Conservation (phyloP, 176 grass and related monocot species). For the Saccharum officinarum region DNA sequence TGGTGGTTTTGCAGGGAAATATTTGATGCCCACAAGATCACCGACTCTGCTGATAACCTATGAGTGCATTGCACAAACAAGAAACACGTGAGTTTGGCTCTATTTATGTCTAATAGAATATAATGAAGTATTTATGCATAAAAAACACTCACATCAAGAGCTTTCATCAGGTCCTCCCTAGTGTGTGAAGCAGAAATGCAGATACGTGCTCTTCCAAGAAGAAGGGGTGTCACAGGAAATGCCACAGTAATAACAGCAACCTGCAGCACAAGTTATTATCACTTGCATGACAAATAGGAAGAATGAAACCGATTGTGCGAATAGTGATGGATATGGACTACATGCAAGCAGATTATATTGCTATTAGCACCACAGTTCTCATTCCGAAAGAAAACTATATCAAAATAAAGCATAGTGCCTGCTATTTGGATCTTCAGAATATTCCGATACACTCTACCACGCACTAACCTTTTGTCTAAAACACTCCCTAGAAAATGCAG, state of each 20-base stretch:
- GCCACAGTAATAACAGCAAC: slow-evolving; percentile 78
- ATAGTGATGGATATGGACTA: too few species aligned
- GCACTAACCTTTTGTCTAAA: slow-evolving; percentile 74
- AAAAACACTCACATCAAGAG: slow-evolving; percentile 52
- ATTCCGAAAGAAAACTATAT: neutral
- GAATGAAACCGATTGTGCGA: neutral
- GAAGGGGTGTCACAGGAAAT: slow-evolving; percentile 79
- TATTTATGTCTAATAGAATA: neutral
- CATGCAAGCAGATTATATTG: neutral
- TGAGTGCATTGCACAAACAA: neutral
- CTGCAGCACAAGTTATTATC: slow-evolving; percentile 25
- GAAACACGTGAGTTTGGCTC: neutral
- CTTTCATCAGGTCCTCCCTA: slow-evolving; percentile 73
- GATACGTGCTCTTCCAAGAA: slow-evolving; percentile 70
- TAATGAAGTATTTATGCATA: neutral
- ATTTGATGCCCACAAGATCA: slow-evolving; percentile 75
- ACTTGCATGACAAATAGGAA: slow-evolving; percentile 8
- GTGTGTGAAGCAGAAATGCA: slow-evolving; percentile 87
- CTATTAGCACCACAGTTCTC: neutral
- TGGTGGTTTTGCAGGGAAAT: slow-evolving; percentile 61
- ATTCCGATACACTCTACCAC: neutral
- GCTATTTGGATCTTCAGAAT: neutral
- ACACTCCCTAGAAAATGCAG: slow-evolving; percentile 79
- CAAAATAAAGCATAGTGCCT: neutral
- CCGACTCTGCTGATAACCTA: slow-evolving; percentile 86